Evolutionary conservation across 2,329 filamentous ascomycete species (phyloP), one percentile per base, ranked within the genome.

Genomic region (Talaromyces sp.): DNA sequence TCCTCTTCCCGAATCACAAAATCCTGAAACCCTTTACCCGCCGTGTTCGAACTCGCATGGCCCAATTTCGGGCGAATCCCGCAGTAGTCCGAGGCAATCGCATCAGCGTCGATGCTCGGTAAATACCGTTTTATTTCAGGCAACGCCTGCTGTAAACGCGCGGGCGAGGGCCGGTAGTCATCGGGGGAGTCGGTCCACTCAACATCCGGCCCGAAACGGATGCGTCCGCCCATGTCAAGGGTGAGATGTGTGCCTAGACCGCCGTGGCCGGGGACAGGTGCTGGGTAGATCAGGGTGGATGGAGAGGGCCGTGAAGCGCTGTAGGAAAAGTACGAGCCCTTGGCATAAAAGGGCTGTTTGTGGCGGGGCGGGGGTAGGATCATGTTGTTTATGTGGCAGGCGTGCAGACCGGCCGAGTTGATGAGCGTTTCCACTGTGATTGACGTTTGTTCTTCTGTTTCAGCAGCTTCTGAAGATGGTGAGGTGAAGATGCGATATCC

Each of bases 201-300:
- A 15, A 97, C 90, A 71, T 99, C 95, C 0, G 95, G 95, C 0
- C 95, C 95, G 74, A 99, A 99, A 42, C 92, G 88, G 51, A 98
- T 83, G 0, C 91, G 85, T 0, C 93, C 93, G 0, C 81, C 84
- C 77, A 98, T 83, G 73, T 99, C 95, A 61, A 98, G 84, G 0
- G 95, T 99, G 19, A 99, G 81, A 75, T 99, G 95, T 0, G 95
- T 98, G 55, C 95, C 95, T 0, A 99, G 93, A 0, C 95, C 93
- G 57, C 86, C 93, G 25, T 88, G 85, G 1, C 93, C 93, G 0
- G 92, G 89, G 9, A 90, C 81, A 0, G 93, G 92, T 0, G 90
- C 92, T 0, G 95, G 95, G 71, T 98, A 99, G 57, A 99, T 82
- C 25, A 99, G 85, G 0, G 89, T 91, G 1, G 77, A 80, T 11